phyloP scores from a whole-genome alignment of 1,284 basidiomycete species.

The Schizophyllum commune region DNA sequence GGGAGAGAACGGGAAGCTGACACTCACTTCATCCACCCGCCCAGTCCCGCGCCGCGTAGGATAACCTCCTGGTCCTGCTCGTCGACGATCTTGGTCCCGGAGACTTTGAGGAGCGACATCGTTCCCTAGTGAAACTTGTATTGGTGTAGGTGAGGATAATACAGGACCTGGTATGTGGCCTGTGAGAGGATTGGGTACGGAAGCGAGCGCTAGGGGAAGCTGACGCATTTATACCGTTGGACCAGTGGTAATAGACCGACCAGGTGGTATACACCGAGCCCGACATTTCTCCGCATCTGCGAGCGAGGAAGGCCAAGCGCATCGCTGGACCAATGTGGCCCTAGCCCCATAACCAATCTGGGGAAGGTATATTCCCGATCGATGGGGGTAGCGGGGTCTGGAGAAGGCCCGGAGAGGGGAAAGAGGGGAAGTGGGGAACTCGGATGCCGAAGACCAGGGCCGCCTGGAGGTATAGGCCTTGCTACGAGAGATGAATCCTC shows the following conservation, averaged over 20 bases:
- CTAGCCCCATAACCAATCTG: not conserved
- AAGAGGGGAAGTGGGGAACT: not conserved
- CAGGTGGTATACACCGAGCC: too few relatives aligned
- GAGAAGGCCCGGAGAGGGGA: not conserved
- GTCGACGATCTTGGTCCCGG: constrained; percentile 44
- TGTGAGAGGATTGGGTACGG: not conserved
- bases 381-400: not conserved
- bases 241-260: too few relatives aligned
- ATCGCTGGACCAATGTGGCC: too few relatives aligned
- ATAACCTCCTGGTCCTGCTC: constrained; percentile 39
- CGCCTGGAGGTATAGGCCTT: too few relatives aligned
- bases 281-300: not conserved
- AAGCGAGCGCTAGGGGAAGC: not conserved
- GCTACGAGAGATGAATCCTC: too few relatives aligned
- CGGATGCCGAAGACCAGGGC: too few relatives aligned
- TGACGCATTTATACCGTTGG: not conserved
- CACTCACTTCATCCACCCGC: constrained; percentile 30
- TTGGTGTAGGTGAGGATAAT: not conserved
- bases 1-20: not conserved
- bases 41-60: constrained; percentile 50
- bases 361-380: not conserved
- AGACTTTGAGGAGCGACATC: constrained; percentile 35
- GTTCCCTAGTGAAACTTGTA: not conserved
- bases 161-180: not conserved
- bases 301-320: not conserved